Evolutionary conservation across 2,329 filamentous ascomycete genomes (phyloP).

Genomic region (Scedosporium dehoogii): DNA sequence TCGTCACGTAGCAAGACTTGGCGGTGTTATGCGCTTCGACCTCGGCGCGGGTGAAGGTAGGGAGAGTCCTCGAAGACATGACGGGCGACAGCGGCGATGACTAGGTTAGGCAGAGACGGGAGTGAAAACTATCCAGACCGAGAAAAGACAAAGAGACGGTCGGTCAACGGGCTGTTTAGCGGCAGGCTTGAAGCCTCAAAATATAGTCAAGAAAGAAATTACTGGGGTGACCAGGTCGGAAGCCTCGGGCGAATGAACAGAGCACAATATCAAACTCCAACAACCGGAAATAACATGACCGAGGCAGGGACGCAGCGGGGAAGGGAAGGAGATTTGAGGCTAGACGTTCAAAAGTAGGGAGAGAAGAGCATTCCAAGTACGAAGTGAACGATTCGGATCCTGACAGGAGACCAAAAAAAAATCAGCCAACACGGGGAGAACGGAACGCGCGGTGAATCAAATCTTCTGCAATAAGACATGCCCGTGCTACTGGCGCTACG

Average conservation of each 20-base stretch:
- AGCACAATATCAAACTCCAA: not conserved
- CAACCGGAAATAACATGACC: not conserved
- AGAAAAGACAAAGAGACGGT: not conserved
- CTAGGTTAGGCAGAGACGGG: not conserved
- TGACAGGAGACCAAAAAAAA: not conserved
- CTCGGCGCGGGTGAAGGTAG: conserved; percentile 71
- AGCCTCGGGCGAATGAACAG: not conserved
- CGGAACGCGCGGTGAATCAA: not conserved
- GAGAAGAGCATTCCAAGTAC: not conserved
- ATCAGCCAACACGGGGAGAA: not conserved
- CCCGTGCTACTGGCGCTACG: not conserved
- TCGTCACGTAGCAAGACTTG: conserved; percentile 85
- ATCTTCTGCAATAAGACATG: not conserved
- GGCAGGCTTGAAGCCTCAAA: not conserved
- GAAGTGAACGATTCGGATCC: not conserved
- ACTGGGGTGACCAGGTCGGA: not conserved
- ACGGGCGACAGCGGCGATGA: not conserved
- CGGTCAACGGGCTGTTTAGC: not conserved
- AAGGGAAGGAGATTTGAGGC: not conserved
- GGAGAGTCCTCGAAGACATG: conserved; percentile 44
- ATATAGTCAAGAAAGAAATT: not conserved
- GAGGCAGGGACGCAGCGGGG: not conserved
- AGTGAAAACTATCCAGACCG: not conserved
- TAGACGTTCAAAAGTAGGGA: not conserved
- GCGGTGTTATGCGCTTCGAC: conserved; percentile 69